A percentile compares a stretch with the other conserved stretches of the same genome.
Evolutionary conservation across 2,329 filamentous ascomycete species (phyloP).

Genomic region (Trichoderma sp.): DNA sequence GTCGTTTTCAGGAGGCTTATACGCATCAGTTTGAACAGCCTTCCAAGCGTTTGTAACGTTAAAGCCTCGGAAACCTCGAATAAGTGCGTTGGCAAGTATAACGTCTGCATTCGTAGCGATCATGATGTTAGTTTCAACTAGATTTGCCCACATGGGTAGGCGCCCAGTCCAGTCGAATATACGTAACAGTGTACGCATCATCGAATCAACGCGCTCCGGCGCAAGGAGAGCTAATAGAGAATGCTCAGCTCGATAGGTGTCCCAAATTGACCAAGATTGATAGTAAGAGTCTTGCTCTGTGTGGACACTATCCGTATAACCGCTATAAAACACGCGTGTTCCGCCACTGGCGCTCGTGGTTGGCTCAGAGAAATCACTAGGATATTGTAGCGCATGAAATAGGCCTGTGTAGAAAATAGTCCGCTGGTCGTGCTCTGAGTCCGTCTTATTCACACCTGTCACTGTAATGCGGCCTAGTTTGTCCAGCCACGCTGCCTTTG

Average conservation of each 20-base stretch:
- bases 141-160: conserved; percentile 54
- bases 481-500: conserved; percentile 50
- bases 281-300: conserved; percentile 50
- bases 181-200: conserved; percentile 51
- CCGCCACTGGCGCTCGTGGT: conserved; percentile 32
- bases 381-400: conserved; percentile 53
- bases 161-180: conserved; percentile 53
- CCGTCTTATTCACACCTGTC: conserved; percentile 48
- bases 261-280: conserved; percentile 56
- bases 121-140: conserved; percentile 56
- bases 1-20: conserved; percentile 49
- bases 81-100: conserved; percentile 52
- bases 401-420: conserved; percentile 52
- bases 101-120: conserved; percentile 54
- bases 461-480: conserved; percentile 50
- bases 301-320: conserved; percentile 52
- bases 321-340: conserved; percentile 47
- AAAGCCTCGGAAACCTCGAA: conserved; percentile 48
- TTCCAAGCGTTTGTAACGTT: conserved; percentile 49
- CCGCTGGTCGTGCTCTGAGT: conserved; percentile 46
- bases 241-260: conserved; percentile 53
- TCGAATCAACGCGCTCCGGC: conserved; percentile 51
- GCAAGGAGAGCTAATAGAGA: conserved; percentile 51
- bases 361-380: conserved; percentile 53
- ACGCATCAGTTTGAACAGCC: conserved; percentile 51